These are phyloP conservation scores for Prunus yedoensis DNA, from an alignment of 331 rosid species.

Conservation along the genomic window DNA sequence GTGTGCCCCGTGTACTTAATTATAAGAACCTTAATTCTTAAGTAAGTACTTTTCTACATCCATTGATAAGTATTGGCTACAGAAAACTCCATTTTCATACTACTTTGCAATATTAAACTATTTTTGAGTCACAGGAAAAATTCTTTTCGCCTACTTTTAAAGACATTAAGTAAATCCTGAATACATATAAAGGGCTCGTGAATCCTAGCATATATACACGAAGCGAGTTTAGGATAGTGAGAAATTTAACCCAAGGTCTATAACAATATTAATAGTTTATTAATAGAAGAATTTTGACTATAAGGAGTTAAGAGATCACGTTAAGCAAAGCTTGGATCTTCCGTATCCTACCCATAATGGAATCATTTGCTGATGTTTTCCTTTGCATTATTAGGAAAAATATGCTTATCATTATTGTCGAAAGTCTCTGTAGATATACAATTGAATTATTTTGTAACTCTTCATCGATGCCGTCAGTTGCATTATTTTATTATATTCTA, in stretches of 20 bases:
- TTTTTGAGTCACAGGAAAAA: no score
- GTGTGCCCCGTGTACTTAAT: conserved; percentile 40
- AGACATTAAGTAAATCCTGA: no score
- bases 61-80: conserved; percentile 7
- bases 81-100: background rate
- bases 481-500: background rate
- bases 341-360: conserved; percentile 2
- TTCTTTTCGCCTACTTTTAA: no score
- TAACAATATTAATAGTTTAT: no score
- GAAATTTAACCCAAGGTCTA: no score
- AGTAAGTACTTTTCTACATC: conserved; percentile 20
- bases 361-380: conserved; percentile 14
- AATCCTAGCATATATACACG: no score
- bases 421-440: background rate
- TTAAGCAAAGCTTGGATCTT: background rate
- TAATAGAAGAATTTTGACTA: conserved; percentile 1
- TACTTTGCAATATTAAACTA: no score
- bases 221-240: no score
- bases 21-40: conserved; percentile 48
- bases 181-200: no score
- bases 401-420: conserved; percentile 2
- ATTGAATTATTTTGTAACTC: background rate
- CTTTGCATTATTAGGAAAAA: conserved; percentile 7
- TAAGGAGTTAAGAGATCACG: background rate
- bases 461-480: background rate